Evolutionary conservation across 176 grass and related monocot species (phyloP).

Genomic region (Avena insularis): DNA sequence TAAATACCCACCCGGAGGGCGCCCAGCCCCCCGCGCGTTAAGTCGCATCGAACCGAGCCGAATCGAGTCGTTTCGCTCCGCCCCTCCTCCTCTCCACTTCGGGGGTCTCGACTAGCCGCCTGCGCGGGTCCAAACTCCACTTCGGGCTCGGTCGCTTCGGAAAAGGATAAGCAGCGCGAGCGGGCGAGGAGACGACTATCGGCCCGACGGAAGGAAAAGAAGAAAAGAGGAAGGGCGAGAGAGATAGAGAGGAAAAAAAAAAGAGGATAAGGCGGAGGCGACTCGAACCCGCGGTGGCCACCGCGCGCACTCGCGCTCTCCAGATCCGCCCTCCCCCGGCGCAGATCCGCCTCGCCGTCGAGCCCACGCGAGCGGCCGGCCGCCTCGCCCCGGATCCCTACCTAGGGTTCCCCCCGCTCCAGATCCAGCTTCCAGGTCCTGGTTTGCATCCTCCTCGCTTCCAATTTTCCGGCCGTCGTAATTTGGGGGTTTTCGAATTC

Average conservation of each 20-base stretch:
- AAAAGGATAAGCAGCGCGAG: conserved; percentile 40
- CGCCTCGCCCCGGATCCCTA: not conserved
- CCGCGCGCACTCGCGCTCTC: conserved; percentile 34
- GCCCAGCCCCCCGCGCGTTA: not conserved
- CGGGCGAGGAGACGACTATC: conserved; percentile 29
- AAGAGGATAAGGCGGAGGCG: conserved; percentile 35
- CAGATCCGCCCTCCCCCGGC: conserved; percentile 36
- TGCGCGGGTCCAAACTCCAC: not conserved
- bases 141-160: conserved; percentile 29
- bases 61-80: not conserved
- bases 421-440: conserved; percentile 52
- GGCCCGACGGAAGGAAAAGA: conserved; percentile 18
- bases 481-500: conserved; percentile 1
- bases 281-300: conserved; percentile 31
- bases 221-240: not conserved
- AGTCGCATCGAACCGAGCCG: not conserved
- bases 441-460: conserved; percentile 1
- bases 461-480: not conserved
- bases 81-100: not conserved
- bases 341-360: conserved; percentile 42
- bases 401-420: conserved; percentile 23
- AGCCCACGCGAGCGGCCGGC: not conserved
- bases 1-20: conserved; percentile 43
- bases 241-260: not conserved
- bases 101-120: conserved; percentile 7